Base-by-base conservation (phyloP, 805 yeast genomes). In the Soucietia sequanensis region DNA sequence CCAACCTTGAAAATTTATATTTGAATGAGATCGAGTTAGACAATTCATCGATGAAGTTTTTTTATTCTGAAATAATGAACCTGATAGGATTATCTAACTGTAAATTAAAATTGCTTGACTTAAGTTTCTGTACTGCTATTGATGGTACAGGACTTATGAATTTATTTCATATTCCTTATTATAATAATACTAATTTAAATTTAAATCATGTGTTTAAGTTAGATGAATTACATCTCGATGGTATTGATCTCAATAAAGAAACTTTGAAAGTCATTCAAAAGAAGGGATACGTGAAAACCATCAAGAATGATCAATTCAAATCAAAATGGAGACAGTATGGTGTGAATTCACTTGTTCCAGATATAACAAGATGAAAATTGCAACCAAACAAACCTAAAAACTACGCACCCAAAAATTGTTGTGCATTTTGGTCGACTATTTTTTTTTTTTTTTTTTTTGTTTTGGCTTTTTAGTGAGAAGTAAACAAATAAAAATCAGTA, bases 71-170 rank as follows among this genome's bases (percentile, higher is more conserved):
- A 30, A 37, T 65, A 7, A 35, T 27, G 10, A 38, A 41, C 10
- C 28, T 27, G 4, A 34, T 41, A n/a, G 54, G 58, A 1, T 24
- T 42, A 9, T 34, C 34, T 4, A 36, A 33, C 5, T 14, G 35
- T n/a, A 33, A 38, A 3, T 44, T 68, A 18, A 44, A 44, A n/a
- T 23, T 44, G 2, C 37, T 66, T 12, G 72, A 68, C 40, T 35
- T 68, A n/a, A 64, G 71, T 35, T 65, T 60, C 30, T 57, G 65
- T 33, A 40, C 31, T 7, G 48, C 40, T 31, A 48, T 68, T 3
- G 63, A 58, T 33, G 74, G 74, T 1, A 56, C 59, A n/a, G 70
- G 70, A 1, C 43, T 68, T 8, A 54, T 68, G 34, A 54, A 51
- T 27, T 43, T 66, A 10, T 51, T 65, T 22, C 46, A 48, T 35